Evolutionary conservation across 106 monocot genomes (phyloP).

Genomic region (Chionographis japonica): DNA sequence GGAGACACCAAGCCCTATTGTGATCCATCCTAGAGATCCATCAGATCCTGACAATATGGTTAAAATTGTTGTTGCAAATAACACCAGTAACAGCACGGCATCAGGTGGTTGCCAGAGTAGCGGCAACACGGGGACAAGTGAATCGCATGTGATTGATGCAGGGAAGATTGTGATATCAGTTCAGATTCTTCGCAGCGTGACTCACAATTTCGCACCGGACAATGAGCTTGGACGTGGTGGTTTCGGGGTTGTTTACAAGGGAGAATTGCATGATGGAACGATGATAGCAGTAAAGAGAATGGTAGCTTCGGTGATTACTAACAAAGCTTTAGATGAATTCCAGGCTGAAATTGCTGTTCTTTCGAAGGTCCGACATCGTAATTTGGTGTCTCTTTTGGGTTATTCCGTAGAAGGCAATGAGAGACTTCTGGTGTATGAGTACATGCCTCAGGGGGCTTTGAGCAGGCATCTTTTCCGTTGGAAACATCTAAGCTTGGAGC

Average conservation of each 20-base stretch:
- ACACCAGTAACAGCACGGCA: constrained; percentile 10
- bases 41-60: constrained; percentile 40
- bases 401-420: constrained; percentile 51
- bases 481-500: constrained; percentile 30
- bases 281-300: constrained; percentile 62
- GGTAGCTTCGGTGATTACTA: constrained; percentile 26
- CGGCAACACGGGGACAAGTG: constrained; percentile 9
- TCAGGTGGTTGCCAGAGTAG: constrained; percentile 19
- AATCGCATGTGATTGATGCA: constrained; percentile 32
- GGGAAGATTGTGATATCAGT: constrained; percentile 38
- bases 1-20: constrained; percentile 23
- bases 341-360: constrained; percentile 60
- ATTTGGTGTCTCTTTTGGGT: constrained; percentile 56
- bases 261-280: constrained; percentile 50
- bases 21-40: constrained; percentile 46
- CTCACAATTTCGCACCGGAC: constrained; percentile 42
- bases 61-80: constrained; percentile 36
- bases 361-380: constrained; percentile 55
- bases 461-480: constrained; percentile 61
- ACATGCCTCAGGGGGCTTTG: constrained; percentile 59
- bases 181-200: constrained; percentile 37
- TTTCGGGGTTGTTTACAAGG: constrained; percentile 64
- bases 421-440: constrained; percentile 61
- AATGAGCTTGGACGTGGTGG: constrained; percentile 63
- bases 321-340: constrained; percentile 44